Evolutionary conservation across 371 early-diverging fungal species (phyloP), one percentile per base, ranked within the genome.

Genomic region (Capillidium rhysosporum): DNA sequence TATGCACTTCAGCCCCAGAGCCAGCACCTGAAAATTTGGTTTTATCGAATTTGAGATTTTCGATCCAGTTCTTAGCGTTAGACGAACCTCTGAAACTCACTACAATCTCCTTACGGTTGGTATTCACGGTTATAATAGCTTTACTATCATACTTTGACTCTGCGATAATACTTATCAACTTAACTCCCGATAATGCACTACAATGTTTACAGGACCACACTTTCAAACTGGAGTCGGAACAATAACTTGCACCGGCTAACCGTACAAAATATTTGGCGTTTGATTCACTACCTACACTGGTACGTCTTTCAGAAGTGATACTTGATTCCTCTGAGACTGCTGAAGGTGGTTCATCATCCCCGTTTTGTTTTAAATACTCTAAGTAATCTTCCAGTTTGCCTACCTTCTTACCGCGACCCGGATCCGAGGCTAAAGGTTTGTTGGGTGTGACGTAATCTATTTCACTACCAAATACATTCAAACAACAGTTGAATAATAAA

Each of bases 41-140:
- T 14, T 39, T 53, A 3, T 28, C 28, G 18, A 53, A 43, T 3
- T 40, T 1, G 14, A 44, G 25, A 29, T 53, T 53, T 12, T 24
- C 25, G 3, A 53, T 1, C 54, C 54, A 53, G 28, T 53, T 53
- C 20, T 43, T 28, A n/a, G 24, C 5, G 21, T 40, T 53, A 20
- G 21, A 21, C 16, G 28, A 23, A 44, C 54, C 54, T 2, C 54
- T 7, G 40, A 40, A 53, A 2, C 44, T 43, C 14, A 53, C 29
- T 12, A 53, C 40, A 30, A 53, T 53, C 2, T 21, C 3, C 29
- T 53, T 53, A 23, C 44, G 54, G 5, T 40, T 26, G 10, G 10
- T 23, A 25, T 52, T 28, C 1, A 52, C 12, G 9, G 41, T 14
- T 1, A 52, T 25, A 3, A 28, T 51, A n/a, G 51, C 51, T 4